A percentile compares a stretch with the other conserved stretches of the same genome.
Evolutionary conservation across 176 grass and related monocot species (phyloP).

Genomic region (Carex parvula): DNA sequence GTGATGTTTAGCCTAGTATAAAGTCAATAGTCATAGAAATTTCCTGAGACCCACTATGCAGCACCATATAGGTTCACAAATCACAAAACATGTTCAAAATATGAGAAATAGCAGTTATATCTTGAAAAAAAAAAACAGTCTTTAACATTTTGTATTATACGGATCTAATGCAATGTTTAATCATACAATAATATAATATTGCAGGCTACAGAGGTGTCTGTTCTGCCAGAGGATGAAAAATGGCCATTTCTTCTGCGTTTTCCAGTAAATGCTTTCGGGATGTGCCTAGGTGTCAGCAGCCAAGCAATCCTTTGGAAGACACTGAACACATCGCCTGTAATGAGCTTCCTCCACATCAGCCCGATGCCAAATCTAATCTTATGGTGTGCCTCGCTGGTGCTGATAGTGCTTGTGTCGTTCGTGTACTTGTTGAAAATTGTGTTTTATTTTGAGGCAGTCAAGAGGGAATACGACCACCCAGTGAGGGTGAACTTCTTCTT

Average conservation of each 20-base stretch:
- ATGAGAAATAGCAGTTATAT: no score
- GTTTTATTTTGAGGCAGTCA: conserved; percentile 91
- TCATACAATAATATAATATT: neutral
- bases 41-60: no score
- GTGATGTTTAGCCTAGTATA: no score
- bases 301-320: conserved; percentile 92
- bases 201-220: conserved; percentile 69
- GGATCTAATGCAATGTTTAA: neutral
- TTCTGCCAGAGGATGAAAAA: conserved; percentile 75
- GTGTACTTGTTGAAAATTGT: conserved; percentile 77
- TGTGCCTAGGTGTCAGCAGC: conserved; percentile 87
- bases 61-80: no score
- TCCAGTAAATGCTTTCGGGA: conserved; percentile 76
- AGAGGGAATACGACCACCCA: conserved; percentile 88
- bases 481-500: conserved; percentile 98
- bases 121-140: no score
- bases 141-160: neutral
- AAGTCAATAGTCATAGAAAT: no score
- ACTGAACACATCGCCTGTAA: conserved; percentile 44
- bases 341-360: conserved; percentile 63
- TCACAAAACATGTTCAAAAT: no score
- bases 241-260: conserved; percentile 97
- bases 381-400: conserved; percentile 53
- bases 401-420: conserved; percentile 43
- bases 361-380: conserved; percentile 44